Conservation (phyloP, 352 stramenopile genomes). For the Pythium dissotocum region DNA sequence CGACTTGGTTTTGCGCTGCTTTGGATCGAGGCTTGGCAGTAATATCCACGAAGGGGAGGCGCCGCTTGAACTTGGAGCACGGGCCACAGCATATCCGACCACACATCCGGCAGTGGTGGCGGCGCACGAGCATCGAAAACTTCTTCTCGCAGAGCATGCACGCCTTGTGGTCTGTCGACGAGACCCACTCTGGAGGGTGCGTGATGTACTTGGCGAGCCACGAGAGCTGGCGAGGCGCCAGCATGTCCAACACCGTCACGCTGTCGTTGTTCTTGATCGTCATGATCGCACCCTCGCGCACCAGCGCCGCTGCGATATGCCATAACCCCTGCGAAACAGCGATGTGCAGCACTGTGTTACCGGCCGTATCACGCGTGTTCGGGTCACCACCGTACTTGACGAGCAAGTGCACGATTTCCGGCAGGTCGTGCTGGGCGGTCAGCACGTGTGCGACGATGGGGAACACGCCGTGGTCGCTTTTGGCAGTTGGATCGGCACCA, state of each 20-base stretch:
- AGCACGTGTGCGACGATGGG: slow-evolving; percentile 77
- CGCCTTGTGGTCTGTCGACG: slow-evolving; percentile 53
- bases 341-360: slow-evolving; percentile 82
- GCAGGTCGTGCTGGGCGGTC: slow-evolving; percentile 67
- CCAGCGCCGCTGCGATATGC: slow-evolving; percentile 67
- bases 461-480: slow-evolving; percentile 74
- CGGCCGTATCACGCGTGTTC: slow-evolving; percentile 65
- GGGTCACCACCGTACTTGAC: slow-evolving; percentile 78
- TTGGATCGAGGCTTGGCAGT: slow-evolving; percentile 36
- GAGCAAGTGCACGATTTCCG: slow-evolving; percentile 68
- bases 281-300: slow-evolving; percentile 65
- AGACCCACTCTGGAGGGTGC: slow-evolving; percentile 73
- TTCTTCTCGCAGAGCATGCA: slow-evolving; percentile 77
- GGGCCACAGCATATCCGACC: slow-evolving; percentile 79
- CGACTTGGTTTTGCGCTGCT: slow-evolving; percentile 45
- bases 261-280: slow-evolving; percentile 77
- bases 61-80: slow-evolving; percentile 79
- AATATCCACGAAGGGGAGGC: slow-evolving; percentile 56
- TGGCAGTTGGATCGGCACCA: slow-evolving; percentile 62
- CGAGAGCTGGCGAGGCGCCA: slow-evolving; percentile 66
- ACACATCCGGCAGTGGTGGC: slow-evolving; percentile 82
- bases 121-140: slow-evolving; percentile 70
- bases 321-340: slow-evolving; percentile 74
- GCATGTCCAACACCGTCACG: slow-evolving; percentile 71
- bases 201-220: slow-evolving; percentile 81